Base-by-base conservation (phyloP, 768 basidiomycete genomes). In the Daedaleopsis nitida region DNA sequence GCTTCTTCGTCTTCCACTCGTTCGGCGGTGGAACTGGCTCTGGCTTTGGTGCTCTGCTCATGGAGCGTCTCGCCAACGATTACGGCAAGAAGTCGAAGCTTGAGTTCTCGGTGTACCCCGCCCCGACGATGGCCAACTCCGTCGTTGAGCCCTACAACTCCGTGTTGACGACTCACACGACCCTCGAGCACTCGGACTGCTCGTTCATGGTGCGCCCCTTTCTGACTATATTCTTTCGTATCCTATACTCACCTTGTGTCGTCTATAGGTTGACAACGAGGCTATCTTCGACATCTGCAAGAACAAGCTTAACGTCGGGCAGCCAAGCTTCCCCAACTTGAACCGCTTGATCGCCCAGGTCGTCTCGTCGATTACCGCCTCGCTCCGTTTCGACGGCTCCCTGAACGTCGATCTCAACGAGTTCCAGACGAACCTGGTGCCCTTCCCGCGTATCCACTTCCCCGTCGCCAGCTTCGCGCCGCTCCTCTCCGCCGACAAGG, bases 271-370 rank as follows among this genome's bases (percentile, higher is more conserved):
- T 64, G 97, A 99, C 74, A 99, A 99, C 74, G 96, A 99, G 77
- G 97, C 96, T 55, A 98, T 98, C 73, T 98, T 96, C 77, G 96
- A 98, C 74, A 98, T 98, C 73, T 98, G 96, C 92, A 96, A 97
- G 83, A 88, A 91, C 78, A 95, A 91, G 74, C 83, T 98, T 59
- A 86, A 85, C 66, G 91, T 98, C 66, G 71, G 81, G 27, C 89
- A 84, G 37, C 97, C 97, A 16, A 90, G 93, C 70, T 94, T 96
- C 81, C 81, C 83, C 70, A 98, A 99, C 82, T 77, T 98, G 64
- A 98, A 99, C 80, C 82, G 97, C 58, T 81, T 99, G 68, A 98
- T 98, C 71, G 96, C 97, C 14, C 97, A 98, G 73, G 97, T 98
- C 65, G 97, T 99, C 64, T 99, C 97, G 10, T 96, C 95, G 56